Percentiles rank a stretch among this genome's conserved stretches.
Evolutionary conservation across 2,329 filamentous ascomycete species (phyloP).

Genomic region (Didymellaceae sp.): DNA sequence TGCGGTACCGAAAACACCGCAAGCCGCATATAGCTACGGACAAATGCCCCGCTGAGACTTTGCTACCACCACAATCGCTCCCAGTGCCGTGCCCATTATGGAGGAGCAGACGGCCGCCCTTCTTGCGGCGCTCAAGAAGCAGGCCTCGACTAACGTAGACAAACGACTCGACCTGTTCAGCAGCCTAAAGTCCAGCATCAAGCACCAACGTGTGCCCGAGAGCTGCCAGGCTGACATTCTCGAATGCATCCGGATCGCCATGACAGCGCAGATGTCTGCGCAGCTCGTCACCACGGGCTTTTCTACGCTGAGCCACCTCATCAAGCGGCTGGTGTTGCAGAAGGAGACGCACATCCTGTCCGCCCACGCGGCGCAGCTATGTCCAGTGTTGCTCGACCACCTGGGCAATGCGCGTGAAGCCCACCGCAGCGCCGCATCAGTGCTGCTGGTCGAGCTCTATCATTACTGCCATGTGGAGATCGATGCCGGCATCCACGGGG

Average conservation of each 20-base stretch:
- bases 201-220: constrained; percentile 89
- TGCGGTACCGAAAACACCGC: constrained; percentile 4
- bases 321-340: constrained; percentile 85
- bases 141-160: constrained; percentile 71
- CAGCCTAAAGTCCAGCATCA: constrained; percentile 83
- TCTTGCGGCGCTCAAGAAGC: constrained; percentile 61
- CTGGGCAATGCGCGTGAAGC: constrained; percentile 90
- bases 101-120: constrained; percentile 63
- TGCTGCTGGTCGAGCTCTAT: constrained; percentile 80
- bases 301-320: constrained; percentile 83
- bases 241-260: constrained; percentile 78
- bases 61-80: background rate
- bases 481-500: constrained; percentile 77
- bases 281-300: constrained; percentile 80
- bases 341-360: constrained; percentile 76
- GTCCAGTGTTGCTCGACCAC: constrained; percentile 80
- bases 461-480: constrained; percentile 72
- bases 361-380: constrained; percentile 71
- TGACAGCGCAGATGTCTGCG: constrained; percentile 75
- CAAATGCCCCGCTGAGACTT: constrained; percentile 13
- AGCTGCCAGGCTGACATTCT: constrained; percentile 74
- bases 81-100: constrained; percentile 50
- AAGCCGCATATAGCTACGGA: background rate
- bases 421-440: constrained; percentile 74
- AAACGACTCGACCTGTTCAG: constrained; percentile 74